Conservation (phyloP, 305 asterid species). For the Fraxinus sp. region DNA sequence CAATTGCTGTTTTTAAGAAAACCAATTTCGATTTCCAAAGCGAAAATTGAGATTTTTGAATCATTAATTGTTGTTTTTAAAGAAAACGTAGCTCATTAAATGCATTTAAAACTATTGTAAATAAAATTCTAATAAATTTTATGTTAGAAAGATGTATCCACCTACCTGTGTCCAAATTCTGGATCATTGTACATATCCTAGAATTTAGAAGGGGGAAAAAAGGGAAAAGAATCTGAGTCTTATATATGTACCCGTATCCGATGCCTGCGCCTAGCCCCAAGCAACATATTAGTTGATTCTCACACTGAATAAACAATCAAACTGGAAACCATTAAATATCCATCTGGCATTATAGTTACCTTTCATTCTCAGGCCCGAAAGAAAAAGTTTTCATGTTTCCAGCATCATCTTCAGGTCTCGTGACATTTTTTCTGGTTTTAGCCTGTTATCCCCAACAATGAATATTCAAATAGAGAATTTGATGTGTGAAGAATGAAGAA, state of each 20-base stretch:
- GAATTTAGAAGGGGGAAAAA: not conserved
- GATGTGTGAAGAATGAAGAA: constrained; percentile 15
- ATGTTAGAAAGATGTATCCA: not conserved
- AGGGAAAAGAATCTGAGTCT: not conserved
- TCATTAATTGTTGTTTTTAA: not conserved
- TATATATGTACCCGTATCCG: not conserved
- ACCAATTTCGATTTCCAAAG: not conserved
- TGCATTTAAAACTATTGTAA: not conserved
- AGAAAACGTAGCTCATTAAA: not conserved
- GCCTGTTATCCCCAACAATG: constrained; percentile 19
- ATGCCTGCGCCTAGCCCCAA: not conserved
- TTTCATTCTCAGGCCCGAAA: constrained; percentile 20
- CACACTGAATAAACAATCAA: not conserved
- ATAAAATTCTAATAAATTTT: not conserved
- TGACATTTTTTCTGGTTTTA: constrained; percentile 10
- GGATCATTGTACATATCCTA: not conserved
- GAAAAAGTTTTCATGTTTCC: constrained; percentile 19
- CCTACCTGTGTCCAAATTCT: not conserved
- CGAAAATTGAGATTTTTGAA: not conserved
- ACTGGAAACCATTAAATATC: not conserved
- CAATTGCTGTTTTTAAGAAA: not conserved
- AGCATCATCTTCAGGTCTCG: constrained; percentile 22
- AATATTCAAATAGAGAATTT: not conserved
- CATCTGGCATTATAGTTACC: constrained; percentile 22
- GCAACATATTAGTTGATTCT: not conserved